These are phyloP conservation scores for Artemisia annua DNA, from an alignment of 129 eudicot genomes.

Conservation along the genomic window DNA sequence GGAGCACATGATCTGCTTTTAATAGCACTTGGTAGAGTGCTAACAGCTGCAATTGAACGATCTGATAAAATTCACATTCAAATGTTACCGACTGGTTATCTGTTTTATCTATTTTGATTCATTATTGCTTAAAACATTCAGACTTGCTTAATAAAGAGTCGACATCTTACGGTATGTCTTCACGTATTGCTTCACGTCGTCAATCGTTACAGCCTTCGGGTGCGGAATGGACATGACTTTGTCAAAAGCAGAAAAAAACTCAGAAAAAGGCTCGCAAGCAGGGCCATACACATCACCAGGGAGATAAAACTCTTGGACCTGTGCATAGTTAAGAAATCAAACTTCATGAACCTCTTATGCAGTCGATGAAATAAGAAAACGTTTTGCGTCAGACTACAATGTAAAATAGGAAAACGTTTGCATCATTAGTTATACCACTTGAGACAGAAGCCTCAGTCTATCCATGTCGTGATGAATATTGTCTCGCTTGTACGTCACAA, in stretches of 20 bases:
- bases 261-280: slow-evolving; percentile 67
- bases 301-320: slow-evolving; percentile 86
- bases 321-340: slow-evolving; percentile 48
- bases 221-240: slow-evolving; percentile 89
- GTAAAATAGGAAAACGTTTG: neutral
- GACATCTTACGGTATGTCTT: slow-evolving; percentile 60
- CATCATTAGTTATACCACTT: slow-evolving; percentile 62
- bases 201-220: slow-evolving; percentile 83
- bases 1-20: slow-evolving; percentile 47
- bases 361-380: neutral
- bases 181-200: slow-evolving; percentile 68
- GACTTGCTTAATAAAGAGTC: slow-evolving; percentile 72
- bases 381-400: neutral
- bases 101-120: neutral
- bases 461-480: slow-evolving; percentile 91
- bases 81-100: neutral
- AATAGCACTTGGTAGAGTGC: slow-evolving; percentile 72
- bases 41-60: slow-evolving; percentile 73
- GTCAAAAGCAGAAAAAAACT: slow-evolving; percentile 88
- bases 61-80: slow-evolving; percentile 36
- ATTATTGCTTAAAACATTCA: slow-evolving; percentile 46
- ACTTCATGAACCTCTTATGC: neutral
- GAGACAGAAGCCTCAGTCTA: slow-evolving; percentile 78
- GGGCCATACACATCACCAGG: slow-evolving; percentile 91
- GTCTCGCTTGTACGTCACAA: slow-evolving; percentile 88